A percentile compares a stretch with the other conserved stretches of the same genome.
These are phyloP conservation scores for Alternaria angustiovoidea DNA, from an alignment of 2,329 filamentous ascomycete genomes.

Conservation along the genomic window DNA sequence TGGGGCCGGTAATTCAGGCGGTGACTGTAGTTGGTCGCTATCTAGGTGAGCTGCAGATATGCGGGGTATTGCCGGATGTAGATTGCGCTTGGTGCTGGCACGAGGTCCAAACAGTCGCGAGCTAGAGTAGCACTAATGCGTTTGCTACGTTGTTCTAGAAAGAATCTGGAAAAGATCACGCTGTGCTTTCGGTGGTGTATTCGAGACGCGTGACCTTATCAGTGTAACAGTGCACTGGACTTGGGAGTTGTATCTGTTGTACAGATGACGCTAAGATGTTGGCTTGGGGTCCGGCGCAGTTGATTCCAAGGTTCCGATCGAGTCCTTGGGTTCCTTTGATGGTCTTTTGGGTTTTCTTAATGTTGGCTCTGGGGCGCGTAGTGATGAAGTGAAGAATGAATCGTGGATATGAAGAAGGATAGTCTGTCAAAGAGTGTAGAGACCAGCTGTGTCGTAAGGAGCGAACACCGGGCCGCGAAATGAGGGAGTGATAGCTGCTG, in stretches of 20 bases:
- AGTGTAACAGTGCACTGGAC: conserved; percentile 36
- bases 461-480: conserved; percentile 49
- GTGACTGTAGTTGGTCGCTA: conserved; percentile 37
- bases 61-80: conserved; percentile 49
- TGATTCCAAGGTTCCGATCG: conserved; percentile 19
- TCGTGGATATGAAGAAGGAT: conserved; percentile 28
- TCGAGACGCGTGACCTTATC: conserved; percentile 35
- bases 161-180: conserved; percentile 30
- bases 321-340: conserved; percentile 17
- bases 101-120: conserved; percentile 29
- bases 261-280: conserved; percentile 28
- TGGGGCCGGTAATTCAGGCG: conserved; percentile 43
- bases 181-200: conserved; percentile 32
- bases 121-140: conserved; percentile 28
- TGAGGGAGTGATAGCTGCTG: conserved; percentile 36
- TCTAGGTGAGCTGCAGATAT: conserved; percentile 34
- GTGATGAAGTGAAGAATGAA: conserved; percentile 24
- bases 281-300: conserved; percentile 19
- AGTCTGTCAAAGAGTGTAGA: conserved; percentile 50
- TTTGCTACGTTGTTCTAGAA: conserved; percentile 33
- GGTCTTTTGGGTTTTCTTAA: conserved; percentile 23
- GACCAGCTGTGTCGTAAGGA: conserved; percentile 51
- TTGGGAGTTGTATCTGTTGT: conserved; percentile 39
- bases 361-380: conserved; percentile 44
- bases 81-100: conserved; percentile 38